Base-by-base conservation (phyloP, 2,329 filamentous ascomycete species). In the Westerdykella sp. region DNA sequence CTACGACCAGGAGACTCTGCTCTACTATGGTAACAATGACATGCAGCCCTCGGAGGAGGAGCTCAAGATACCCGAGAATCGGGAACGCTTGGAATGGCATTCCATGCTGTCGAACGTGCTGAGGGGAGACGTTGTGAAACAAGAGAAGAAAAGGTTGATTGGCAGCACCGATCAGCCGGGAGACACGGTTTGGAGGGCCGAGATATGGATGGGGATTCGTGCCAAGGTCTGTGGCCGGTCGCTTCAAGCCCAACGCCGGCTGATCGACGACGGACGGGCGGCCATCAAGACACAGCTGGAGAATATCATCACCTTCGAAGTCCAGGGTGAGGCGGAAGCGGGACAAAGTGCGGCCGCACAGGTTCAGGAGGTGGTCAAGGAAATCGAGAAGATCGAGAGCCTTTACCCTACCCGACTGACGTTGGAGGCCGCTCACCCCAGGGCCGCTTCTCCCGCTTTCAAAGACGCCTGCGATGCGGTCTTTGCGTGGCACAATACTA, bases 401-500 rank as follows among this genome's bases (percentile, higher is more conserved):
- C 74, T 95, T 13, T 98, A 93, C 65, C 85, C 91, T 2, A 93
- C 88, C 1, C 82, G 84, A 62, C 76, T 80, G 45, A 79, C 85
- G 6, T 78, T 98, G 47, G 80, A 85, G 49, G 68, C 74, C 2
- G 85, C 84, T 16, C 85, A 96, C 63, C 85, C 87, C 18, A 73
- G 84, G 34, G 86, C 87, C 41, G 82, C 80, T 22, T 94, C 89
- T 1, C 75, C 80, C 23, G 78, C 83, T 23, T 98, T 90, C 69
- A 76, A 79, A 48, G 84, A 90, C 48, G 88, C 88, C 22, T 93
- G 85, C 59, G 86, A 95, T 62, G 85, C 91, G 39, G 84, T 98
- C 52, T 81, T 95, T 48, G 84, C 91, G 3, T 98, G 93, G 93
- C 85, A 95, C 73, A 98, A 97, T 68, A 96, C 90, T 40, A 96